Conservation (phyloP, 2,329 filamentous ascomycete species). For the Fusarium sambucinum region DNA sequence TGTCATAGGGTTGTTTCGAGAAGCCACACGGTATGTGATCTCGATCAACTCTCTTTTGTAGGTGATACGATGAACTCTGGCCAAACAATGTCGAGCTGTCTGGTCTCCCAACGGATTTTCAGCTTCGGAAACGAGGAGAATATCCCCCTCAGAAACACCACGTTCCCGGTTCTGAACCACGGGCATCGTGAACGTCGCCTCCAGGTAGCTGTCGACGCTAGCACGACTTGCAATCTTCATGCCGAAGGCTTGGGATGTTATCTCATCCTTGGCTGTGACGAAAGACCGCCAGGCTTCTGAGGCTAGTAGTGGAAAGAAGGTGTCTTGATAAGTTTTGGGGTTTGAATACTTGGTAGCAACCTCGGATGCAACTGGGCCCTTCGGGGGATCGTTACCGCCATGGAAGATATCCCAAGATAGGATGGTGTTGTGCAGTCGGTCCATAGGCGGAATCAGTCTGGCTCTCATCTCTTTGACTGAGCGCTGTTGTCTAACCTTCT, state of each 20-base stretch:
- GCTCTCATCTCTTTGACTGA: constrained; percentile 95
- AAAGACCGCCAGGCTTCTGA: constrained; percentile 97
- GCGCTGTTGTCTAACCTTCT: constrained; percentile 82
- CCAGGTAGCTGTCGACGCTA: constrained; percentile 91
- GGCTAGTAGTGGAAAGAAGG: constrained; percentile 89
- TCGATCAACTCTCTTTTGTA: constrained; percentile 86
- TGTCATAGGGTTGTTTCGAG: constrained; percentile 71
- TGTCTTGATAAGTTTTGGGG: constrained; percentile 83
- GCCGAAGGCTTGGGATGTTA: constrained; percentile 82
- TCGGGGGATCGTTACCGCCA: constrained; percentile 85
- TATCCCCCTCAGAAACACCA: constrained; percentile 83
- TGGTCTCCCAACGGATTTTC: constrained; percentile 75
- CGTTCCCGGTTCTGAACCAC: constrained; percentile 77
- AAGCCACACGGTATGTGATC: constrained; percentile 85
- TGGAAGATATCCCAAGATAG: constrained; percentile 97
- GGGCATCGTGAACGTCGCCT: constrained; percentile 87
- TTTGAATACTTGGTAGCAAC: constrained; percentile 84
- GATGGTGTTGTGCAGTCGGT: constrained; percentile 84
- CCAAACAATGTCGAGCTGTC: constrained; percentile 82
- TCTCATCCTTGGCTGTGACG: constrained; percentile 89
- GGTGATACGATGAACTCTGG: constrained; percentile 82
- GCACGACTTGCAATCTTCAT: constrained; percentile 89
- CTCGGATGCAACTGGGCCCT: constrained; percentile 76
- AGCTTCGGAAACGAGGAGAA: constrained; percentile 84
- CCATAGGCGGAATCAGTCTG: constrained; percentile 88